These are phyloP conservation scores for Chara braunii DNA, from an alignment of 139 green algal genomes.

Conservation along the genomic window DNA sequence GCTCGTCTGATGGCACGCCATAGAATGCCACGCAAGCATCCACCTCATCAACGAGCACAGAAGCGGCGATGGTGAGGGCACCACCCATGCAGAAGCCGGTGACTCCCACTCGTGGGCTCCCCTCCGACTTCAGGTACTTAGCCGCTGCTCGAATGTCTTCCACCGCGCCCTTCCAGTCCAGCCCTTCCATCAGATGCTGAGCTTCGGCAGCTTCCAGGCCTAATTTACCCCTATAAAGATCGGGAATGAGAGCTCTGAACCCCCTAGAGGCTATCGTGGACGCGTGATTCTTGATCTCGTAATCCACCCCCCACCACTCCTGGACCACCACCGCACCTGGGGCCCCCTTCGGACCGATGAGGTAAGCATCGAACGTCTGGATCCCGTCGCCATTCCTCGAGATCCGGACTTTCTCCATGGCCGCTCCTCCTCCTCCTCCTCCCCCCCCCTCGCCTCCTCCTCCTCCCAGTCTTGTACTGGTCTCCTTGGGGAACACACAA, in stretches of 20 bases:
- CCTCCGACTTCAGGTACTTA: slow-evolving; percentile 32
- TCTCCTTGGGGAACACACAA: no score
- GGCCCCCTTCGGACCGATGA: not conserved
- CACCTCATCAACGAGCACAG: slow-evolving; percentile 12
- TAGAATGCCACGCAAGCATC: slow-evolving; percentile 37
- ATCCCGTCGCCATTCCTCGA: slow-evolving; percentile 14
- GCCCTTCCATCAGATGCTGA: slow-evolving; percentile 37
- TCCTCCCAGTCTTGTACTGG: no score
- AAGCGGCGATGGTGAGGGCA: slow-evolving; percentile 25
- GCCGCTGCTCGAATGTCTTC: slow-evolving; percentile 36
- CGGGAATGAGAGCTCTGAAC: slow-evolving; percentile 30
- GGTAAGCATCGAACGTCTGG: slow-evolving; percentile 32
- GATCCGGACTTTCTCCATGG: slow-evolving; percentile 38
- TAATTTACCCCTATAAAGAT: slow-evolving; percentile 45
- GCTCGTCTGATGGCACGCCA: slow-evolving; percentile 16
- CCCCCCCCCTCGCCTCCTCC: no score
- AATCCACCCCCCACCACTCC: slow-evolving; percentile 50
- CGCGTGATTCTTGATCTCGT: slow-evolving; percentile 40
- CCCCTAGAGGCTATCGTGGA: slow-evolving; percentile 4
- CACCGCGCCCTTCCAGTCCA: slow-evolving; percentile 39
- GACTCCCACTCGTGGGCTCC: slow-evolving; percentile 31
- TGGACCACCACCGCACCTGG: slow-evolving; percentile 39
- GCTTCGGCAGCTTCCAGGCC: slow-evolving; percentile 44
- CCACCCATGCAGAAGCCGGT: slow-evolving; percentile 48
- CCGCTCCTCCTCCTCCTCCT: no score